Evolutionary conservation across 345 rosid genomes (phyloP), one percentile per base, ranked within the genome.

Genomic region (Raphanus sativus): DNA sequence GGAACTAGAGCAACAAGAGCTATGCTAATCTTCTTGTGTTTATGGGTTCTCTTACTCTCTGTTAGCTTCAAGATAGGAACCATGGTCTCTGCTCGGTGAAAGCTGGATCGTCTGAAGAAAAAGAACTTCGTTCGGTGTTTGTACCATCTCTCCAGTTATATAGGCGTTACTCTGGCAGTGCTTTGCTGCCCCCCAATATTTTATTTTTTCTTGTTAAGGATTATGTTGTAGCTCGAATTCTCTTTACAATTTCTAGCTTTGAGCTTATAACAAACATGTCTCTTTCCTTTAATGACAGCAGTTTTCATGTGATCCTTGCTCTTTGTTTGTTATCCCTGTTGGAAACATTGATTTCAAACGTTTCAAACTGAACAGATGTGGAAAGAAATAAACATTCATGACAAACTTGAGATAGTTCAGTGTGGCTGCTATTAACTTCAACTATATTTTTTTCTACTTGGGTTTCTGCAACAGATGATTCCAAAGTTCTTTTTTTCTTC

Each of bases 11-110:
- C 73, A n/a, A 71, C 91, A 0, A 75, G 91, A 78, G 70, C 88
- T 58, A 78, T 92, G 87, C 58, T 82, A 70, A 52, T 80, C 81
- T 70, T 88, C 29, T 72, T 90, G 83, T 85, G 88, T 79, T 84
- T 95, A 32, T 91, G 92, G 91, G 82, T 91, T 71, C 71, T 87
- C 11, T 65, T 91, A 64, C 87, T 92, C 78, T 84, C 99, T 2
- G 85, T 75, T 62, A 89, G 96, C 69, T 83, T 73, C 75, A 91
- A 90, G 83, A 82, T 90, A 4, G 87, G 86, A 50, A 77, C 86
- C 75, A 76, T 75, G 6, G 74, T 95, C 71, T 80, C 78, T 72
- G 66, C 96, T 40, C 91, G 90, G 84, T 92, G 75, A 81, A 38
- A 73, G 65, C 13, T 30, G 69, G 33, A 45, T 42, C 67, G 66